These are phyloP conservation scores for Martiniozyma abietophila DNA, from an alignment of 805 yeast genomes.

Conservation along the genomic window DNA sequence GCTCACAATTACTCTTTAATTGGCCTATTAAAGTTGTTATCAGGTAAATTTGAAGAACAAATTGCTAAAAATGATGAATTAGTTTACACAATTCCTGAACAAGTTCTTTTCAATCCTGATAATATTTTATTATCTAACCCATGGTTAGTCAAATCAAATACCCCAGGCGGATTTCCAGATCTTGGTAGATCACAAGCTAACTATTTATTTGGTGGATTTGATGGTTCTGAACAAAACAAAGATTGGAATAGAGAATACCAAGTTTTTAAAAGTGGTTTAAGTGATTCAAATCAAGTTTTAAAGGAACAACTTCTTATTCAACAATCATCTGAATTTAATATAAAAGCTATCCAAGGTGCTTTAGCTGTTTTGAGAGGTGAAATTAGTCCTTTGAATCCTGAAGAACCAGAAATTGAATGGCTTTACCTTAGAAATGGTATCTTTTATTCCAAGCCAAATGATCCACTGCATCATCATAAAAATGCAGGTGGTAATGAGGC, in stretches of 20 bases:
- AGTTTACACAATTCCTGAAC: conserved; percentile 37
- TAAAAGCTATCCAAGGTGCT: conserved; percentile 72
- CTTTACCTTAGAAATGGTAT: conserved; percentile 76
- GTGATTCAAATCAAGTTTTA: conserved; percentile 46
- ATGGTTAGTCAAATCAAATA: conserved; percentile 49
- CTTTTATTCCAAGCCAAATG: conserved; percentile 74
- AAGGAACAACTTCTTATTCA: conserved; percentile 70
- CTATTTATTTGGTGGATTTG: conserved; percentile 45
- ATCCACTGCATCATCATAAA: conserved; percentile 55
- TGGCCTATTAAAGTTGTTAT: conserved; percentile 52
- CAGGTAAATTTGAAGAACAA: conserved; percentile 51
- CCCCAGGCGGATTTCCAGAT: conserved; percentile 35
- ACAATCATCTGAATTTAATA: conserved; percentile 66
- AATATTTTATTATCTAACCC: conserved; percentile 58
- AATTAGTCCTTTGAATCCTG: conserved; percentile 71
- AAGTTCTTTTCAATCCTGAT: conserved; percentile 52
- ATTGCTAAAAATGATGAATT: conserved; percentile 42
- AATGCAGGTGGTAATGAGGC: conserved; percentile 76
- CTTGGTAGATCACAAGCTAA: conserved; percentile 50
- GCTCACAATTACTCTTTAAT: conserved; percentile 40
- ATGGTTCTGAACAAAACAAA: conserved; percentile 47
- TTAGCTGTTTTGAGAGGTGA: conserved; percentile 66
- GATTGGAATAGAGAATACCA: conserved; percentile 94
- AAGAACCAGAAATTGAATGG: conserved; percentile 49
- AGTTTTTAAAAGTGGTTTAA: conserved; percentile 58